phyloP scores from a whole-genome alignment of 495 filamentous ascomycete species.

The Daldinia childiae region DNA sequence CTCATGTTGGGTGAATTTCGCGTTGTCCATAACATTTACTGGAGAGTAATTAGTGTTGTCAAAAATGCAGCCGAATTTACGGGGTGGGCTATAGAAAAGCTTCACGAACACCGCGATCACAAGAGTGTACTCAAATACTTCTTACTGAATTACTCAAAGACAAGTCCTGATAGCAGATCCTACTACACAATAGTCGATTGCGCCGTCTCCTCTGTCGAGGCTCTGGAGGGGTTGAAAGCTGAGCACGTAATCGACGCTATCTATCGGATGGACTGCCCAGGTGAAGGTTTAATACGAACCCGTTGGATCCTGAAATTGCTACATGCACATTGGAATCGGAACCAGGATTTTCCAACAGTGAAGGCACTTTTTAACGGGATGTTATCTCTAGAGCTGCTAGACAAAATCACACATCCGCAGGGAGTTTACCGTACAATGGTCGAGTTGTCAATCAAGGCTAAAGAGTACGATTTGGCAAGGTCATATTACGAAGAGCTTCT shows the following conservation, averaged over 20 bases:
- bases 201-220: slow-evolving; percentile 46
- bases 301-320: slow-evolving; percentile 51
- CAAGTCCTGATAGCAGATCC: slow-evolving; percentile 30
- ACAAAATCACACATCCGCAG: slow-evolving; percentile 37
- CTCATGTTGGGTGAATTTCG: slow-evolving; percentile 35
- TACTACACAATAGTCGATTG: slow-evolving; percentile 39
- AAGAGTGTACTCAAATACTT: slow-evolving; percentile 49
- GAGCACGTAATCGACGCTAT: slow-evolving; percentile 42
- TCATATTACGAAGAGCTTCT: slow-evolving; percentile 40
- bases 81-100: slow-evolving; percentile 44
- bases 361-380: slow-evolving; percentile 45
- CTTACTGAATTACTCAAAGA: slow-evolving; percentile 44
- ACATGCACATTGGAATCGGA: slow-evolving; percentile 43
- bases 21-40: slow-evolving; percentile 43
- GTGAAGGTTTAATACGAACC: slow-evolving; percentile 26
- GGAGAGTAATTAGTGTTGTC: slow-evolving; percentile 36
- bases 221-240: slow-evolving; percentile 38
- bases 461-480: slow-evolving; percentile 43
- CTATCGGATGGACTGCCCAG: slow-evolving; percentile 22
- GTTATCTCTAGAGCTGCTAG: slow-evolving; percentile 23
- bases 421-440: slow-evolving; percentile 52
- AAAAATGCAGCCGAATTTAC: slow-evolving; percentile 27
- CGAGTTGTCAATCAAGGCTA: slow-evolving; percentile 52
- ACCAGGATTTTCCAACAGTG: slow-evolving; percentile 36
- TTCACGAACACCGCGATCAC: slow-evolving; percentile 42